Conservation (phyloP, 345 rosid species). For the Lepidium sativum region DNA sequence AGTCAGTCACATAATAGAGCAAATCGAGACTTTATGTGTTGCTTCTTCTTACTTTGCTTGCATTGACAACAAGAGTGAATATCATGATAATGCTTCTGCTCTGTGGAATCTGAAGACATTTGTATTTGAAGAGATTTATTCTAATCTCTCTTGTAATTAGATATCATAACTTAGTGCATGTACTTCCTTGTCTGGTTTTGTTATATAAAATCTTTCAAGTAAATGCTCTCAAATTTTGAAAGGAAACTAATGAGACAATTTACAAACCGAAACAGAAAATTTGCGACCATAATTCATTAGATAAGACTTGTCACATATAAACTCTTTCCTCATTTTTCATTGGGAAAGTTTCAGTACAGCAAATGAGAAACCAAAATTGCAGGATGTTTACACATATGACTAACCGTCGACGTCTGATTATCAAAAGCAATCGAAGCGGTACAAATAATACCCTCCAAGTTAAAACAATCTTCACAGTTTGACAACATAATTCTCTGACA, state of each 20-base stretch:
- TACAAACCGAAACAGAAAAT: too few relatives aligned
- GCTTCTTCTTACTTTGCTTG: conserved; percentile 7
- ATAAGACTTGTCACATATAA: too few relatives aligned
- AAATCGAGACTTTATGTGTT: conserved; percentile 9
- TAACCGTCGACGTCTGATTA: neutral
- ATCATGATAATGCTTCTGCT: conserved; percentile 13
- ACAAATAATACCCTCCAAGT: neutral
- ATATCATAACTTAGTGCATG: neutral
- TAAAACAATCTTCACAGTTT: neutral
- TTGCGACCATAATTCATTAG: too few relatives aligned
- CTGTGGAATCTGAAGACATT: conserved; percentile 8
- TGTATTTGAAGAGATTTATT: conserved; percentile 6
- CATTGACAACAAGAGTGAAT: conserved; percentile 19
- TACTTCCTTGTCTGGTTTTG: neutral
- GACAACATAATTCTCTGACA: neutral
- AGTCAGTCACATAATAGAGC: conserved; percentile 19
- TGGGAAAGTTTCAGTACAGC: neutral
- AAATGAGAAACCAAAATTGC: neutral
- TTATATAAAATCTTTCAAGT: too few relatives aligned
- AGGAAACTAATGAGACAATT: too few relatives aligned
- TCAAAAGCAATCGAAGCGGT: neutral
- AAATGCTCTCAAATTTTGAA: too few relatives aligned
- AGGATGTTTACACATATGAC: neutral
- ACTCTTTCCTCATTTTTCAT: neutral
- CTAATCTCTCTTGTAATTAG: conserved; percentile 18